Evolutionary conservation across 1,284 basidiomycete genomes (phyloP).

Genomic region (Ceratobasidium papillatum): DNA sequence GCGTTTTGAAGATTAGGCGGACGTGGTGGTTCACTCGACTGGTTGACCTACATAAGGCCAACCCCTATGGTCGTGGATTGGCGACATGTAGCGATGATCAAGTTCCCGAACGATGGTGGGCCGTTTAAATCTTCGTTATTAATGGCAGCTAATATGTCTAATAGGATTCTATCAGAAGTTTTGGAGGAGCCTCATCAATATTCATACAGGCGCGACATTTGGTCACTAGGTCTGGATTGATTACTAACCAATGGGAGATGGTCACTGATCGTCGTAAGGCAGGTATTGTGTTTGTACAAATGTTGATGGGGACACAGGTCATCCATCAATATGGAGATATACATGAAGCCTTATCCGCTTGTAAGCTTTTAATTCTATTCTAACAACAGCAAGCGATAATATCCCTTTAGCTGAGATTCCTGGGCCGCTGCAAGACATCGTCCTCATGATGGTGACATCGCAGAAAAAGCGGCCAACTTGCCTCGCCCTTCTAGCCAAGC

Average conservation of each 20-base stretch:
- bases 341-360: slow-evolving; percentile 39
- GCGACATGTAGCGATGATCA: slow-evolving; percentile 56
- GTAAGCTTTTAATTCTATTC: slow-evolving; percentile 46
- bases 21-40: slow-evolving; percentile 60
- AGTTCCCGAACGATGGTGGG: slow-evolving; percentile 67
- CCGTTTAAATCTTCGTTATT: neutral
- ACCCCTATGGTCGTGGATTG: slow-evolving; percentile 64
- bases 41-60: slow-evolving; percentile 75
- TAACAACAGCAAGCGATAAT: slow-evolving; percentile 48
- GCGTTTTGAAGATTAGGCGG: slow-evolving; percentile 36
- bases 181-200: slow-evolving; percentile 75
- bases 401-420: slow-evolving; percentile 40
- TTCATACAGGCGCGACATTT: slow-evolving; percentile 74
- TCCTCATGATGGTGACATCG: slow-evolving; percentile 42
- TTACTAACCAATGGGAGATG: neutral
- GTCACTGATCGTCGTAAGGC: neutral
- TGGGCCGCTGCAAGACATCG: slow-evolving; percentile 30
- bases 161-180: slow-evolving; percentile 71
- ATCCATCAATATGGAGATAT: slow-evolving; percentile 56
- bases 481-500: slow-evolving; percentile 13
- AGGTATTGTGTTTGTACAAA: slow-evolving; percentile 76
- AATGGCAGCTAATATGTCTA: slow-evolving; percentile 29
- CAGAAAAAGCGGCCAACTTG: slow-evolving; percentile 41
- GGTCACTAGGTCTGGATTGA: slow-evolving; percentile 57
- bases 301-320: slow-evolving; percentile 76